Evolutionary conservation across 306 rosid species (phyloP).

Genomic region (Ziziphus jujuba): DNA sequence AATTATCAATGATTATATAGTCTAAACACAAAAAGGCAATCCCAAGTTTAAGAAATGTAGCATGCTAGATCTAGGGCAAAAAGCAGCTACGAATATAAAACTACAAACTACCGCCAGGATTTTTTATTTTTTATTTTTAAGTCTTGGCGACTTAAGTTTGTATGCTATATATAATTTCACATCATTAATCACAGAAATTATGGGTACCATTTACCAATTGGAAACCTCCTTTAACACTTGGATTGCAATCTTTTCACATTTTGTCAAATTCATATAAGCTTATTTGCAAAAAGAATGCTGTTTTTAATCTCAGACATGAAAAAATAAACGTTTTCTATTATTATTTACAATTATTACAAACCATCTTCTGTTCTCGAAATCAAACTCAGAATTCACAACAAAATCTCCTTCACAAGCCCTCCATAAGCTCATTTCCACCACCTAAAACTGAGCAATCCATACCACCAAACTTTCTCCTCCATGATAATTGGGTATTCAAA

Average conservation of each 20-base stretch:
- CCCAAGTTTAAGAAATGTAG: too few relatives aligned
- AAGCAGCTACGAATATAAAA: too few relatives aligned
- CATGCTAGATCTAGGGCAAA: too few relatives aligned
- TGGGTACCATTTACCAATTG: too few relatives aligned
- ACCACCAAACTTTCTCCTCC: neutral
- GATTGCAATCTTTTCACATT: neutral
- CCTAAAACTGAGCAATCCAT: neutral
- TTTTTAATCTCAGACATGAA: neutral
- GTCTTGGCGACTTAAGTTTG: too few relatives aligned
- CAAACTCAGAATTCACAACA: neutral
- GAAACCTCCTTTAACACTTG: neutral
- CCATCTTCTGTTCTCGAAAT: neutral
- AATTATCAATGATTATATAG: too few relatives aligned
- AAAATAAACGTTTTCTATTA: neutral
- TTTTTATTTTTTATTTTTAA: too few relatives aligned
- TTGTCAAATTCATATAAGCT: neutral
- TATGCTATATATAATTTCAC: too few relatives aligned
- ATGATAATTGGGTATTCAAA: neutral
- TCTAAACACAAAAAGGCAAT: too few relatives aligned
- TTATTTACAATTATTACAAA: neutral
- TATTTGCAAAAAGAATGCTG: neutral
- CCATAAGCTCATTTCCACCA: neutral
- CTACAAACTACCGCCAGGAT: too few relatives aligned
- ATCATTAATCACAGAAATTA: too few relatives aligned
- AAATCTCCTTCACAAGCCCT: constrained; percentile 6